phyloP scores from a whole-genome alignment of 2,329 filamentous ascomycete genomes.

The Verticillium nubilum region DNA sequence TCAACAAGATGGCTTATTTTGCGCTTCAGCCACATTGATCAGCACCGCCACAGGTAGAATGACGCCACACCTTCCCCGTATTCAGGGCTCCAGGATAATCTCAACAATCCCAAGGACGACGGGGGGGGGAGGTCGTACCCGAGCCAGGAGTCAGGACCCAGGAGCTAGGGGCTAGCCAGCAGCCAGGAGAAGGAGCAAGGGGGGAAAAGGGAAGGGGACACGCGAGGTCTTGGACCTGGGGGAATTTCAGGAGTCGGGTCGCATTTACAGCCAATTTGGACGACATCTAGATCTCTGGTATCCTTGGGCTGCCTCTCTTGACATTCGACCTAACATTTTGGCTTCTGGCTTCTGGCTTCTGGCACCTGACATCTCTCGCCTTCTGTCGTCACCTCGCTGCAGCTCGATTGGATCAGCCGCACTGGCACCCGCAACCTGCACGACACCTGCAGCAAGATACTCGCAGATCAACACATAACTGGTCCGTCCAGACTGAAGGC shows the following conservation, averaged over 20 bases:
- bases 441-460: background rate
- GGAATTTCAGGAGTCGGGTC: background rate
- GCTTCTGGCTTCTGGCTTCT: background rate
- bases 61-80: background rate
- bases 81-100: background rate
- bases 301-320: background rate
- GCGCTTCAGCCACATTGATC: background rate
- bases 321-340: background rate
- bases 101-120: background rate
- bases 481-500: background rate
- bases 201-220: background rate
- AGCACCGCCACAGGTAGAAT: background rate
- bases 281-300: background rate
- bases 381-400: background rate
- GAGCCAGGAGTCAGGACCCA: no score
- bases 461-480: background rate
- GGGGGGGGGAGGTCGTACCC: background rate
- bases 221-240: background rate
- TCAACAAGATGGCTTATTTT: background rate
- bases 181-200: background rate
- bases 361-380: background rate
- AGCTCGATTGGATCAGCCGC: background rate
- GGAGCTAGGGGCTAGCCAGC: no score
- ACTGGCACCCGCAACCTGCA: background rate
- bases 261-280: background rate